Base-by-base conservation (phyloP, 2,329 filamentous ascomycete species). In the Colletotrichum sp. region DNA sequence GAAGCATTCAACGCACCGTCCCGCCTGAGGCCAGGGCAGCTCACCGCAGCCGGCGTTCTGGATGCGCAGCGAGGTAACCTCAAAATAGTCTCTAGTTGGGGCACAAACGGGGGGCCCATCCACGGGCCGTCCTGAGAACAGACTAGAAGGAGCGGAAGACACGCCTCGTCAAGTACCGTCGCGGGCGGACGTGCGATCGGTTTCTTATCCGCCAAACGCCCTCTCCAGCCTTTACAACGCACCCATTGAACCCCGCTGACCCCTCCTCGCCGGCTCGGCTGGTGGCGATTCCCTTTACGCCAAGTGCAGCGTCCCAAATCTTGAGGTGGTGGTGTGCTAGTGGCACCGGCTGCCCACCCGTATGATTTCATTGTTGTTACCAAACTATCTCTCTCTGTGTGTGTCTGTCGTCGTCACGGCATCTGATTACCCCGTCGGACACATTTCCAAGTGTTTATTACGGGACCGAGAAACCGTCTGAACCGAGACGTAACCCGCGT, bases 211-310 rank as follows among this genome's bases (percentile, higher is more conserved):
- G 52, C 43, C 52, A 15, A 60, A 39, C 30, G 55, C 52, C 43
- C 43, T 52, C 52, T 60, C 52, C 57, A 60, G 68, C 72, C 52
- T 55, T 61, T 36, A 75, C n/a, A 67, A 66, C 39, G 18, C 32
- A n/a, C 24, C 10, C 6, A 52, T 52, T 13, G 43, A 43, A 72
- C 72, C 67, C 63, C 48, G 63, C 57, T 48, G 59, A 73, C 52
- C 70, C 70, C 63, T 68, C 64, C 26, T 48, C 30, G n/a, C 30
- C 30, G 66, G 28, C 34, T 68, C 39, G 55, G 48, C 43, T 48
- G 70, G 70, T 73, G 74, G 74, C 74, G 70, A 73, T 52, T 68
- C 26, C 28, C 16, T 70, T 21, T 21, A 61, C 26, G 64, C 74
- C 70, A 73, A 65, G 34, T 57, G 39, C 30, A 66, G 57, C 65